Base-by-base conservation (phyloP, 495 filamentous ascomycete genomes). In the Glarea lozoyensis region DNA sequence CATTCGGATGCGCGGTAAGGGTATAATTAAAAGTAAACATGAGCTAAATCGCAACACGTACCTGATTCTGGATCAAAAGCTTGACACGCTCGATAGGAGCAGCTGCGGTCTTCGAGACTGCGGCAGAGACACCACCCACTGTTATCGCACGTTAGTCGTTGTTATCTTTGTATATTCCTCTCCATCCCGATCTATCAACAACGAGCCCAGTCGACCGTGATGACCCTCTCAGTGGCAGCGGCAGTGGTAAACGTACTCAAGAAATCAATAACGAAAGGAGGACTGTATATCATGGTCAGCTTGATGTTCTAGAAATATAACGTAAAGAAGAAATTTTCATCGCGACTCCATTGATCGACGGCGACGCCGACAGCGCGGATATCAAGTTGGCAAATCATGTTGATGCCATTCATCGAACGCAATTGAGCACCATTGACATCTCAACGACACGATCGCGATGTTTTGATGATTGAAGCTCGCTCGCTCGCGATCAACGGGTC, bases 41-140 rank as follows among this genome's bases (percentile, higher is more conserved):
- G n/a, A n/a, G n/a, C 10, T 10, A 23, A 33, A 16, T 17, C 21
- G 37, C 31, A 42, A 70, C n/a, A n/a, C 86, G 48, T 80, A 96
- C 90, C 84, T 98, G 92, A 78, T 97, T 98, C 80, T 98, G 92
- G 78, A 98, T 94, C 60, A 98, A 86, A 63, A 98, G 92, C 88
- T 98, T 98, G 75, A 98, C 83, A 86, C 92, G 92, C 88, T 98
- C 92, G 60, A 98, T 98, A 71, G 92, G 92, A 73, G 92, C 92
- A 67, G 92, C 92, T 63, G 93, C 93, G 56, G 92, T 98, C 85
- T 98, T 98, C 59, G 92, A 97, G 82, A 98, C 88, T 70, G 92
- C 92, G 63, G 92, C 92, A 60, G 92, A 95, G 54, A 98, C 83
- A 94, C 92, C 92, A 84, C 92, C 92, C 93, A 97, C 87, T 92